phyloP scores from a whole-genome alignment of 805 yeast genomes.

The Starmera pachycereana region DNA sequence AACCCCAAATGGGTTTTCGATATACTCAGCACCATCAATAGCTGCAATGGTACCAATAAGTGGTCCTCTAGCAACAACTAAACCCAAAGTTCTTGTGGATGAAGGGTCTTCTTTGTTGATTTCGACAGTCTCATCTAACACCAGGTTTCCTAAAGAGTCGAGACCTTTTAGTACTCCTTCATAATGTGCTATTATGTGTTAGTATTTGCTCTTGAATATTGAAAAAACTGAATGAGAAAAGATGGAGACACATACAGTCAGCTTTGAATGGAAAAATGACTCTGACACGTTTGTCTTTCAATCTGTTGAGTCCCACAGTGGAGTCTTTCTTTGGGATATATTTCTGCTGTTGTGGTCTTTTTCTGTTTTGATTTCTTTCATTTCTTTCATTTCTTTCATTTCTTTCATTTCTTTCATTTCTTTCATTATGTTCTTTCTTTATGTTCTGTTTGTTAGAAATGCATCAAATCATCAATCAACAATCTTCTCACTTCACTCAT shows the following conservation, averaged over 20 bases:
- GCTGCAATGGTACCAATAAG: constrained; percentile 63
- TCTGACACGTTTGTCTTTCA: constrained; percentile 60
- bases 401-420: not conserved
- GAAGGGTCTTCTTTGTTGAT: constrained; percentile 40
- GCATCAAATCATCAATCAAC: not conserved
- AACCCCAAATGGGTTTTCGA: constrained; percentile 58
- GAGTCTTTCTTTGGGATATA: constrained; percentile 90
- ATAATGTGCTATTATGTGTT: constrained; percentile 23
- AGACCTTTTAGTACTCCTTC: constrained; percentile 75
- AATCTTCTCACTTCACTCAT: constrained; percentile 4
- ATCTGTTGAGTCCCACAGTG: constrained; percentile 68
- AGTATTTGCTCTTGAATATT: not conserved
- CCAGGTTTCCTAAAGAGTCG: constrained; percentile 74
- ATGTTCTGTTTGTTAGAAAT: not conserved
- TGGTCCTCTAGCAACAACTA: constrained; percentile 82
- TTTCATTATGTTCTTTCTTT: not conserved
- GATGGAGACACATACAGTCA: constrained; percentile 7
- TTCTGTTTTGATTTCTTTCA: constrained; percentile 4
- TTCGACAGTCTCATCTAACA: constrained; percentile 63
- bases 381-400: constrained; percentile 10
- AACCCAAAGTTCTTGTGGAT: constrained; percentile 59
- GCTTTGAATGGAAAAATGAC: constrained; percentile 76
- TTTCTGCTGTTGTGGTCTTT: constrained; percentile 16
- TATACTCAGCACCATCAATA: constrained; percentile 56
- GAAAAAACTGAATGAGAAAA: too few relatives aligned